Evolutionary conservation across 2,329 filamentous ascomycete species (phyloP).

Genomic region (Xylariaceae sp.): DNA sequence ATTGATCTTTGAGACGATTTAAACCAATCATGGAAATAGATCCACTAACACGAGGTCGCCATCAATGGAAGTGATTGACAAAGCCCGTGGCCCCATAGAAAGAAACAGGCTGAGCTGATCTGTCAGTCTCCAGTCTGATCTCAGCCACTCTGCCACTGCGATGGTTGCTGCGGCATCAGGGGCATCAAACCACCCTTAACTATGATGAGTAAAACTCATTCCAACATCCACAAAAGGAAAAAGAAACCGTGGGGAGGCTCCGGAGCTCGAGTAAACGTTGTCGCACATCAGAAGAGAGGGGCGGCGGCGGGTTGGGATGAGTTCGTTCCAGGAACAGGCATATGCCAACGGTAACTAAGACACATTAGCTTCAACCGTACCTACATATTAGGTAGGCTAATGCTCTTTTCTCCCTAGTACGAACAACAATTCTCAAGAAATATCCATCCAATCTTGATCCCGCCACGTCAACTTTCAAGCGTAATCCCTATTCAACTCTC

Average conservation of each 20-base stretch:
- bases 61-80: slow-evolving; percentile 23
- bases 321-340: not conserved
- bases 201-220: no score
- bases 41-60: slow-evolving; percentile 30
- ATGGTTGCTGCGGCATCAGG: not conserved
- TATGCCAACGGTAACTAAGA: not conserved
- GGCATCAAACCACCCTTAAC: not conserved
- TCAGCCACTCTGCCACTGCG: not conserved
- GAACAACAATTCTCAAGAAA: not conserved
- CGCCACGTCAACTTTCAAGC: not conserved
- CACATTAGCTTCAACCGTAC: not conserved
- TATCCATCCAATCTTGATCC: not conserved
- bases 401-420: not conserved
- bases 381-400: not conserved
- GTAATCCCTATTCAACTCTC: no score
- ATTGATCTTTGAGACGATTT: slow-evolving; percentile 14
- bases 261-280: not conserved
- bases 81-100: slow-evolving; percentile 10
- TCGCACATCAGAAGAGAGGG: not conserved
- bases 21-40: slow-evolving; percentile 21
- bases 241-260: slow-evolving; percentile 6
- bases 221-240: not conserved
- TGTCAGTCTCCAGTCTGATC: not conserved
- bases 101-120: slow-evolving; percentile 12
- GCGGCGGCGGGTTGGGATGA: not conserved